A percentile compares a stretch with the other conserved stretches of the same genome.
phyloP scores from a whole-genome alignment of 2,329 filamentous ascomycete genomes.

The Torrubiellomyces zombiae region DNA sequence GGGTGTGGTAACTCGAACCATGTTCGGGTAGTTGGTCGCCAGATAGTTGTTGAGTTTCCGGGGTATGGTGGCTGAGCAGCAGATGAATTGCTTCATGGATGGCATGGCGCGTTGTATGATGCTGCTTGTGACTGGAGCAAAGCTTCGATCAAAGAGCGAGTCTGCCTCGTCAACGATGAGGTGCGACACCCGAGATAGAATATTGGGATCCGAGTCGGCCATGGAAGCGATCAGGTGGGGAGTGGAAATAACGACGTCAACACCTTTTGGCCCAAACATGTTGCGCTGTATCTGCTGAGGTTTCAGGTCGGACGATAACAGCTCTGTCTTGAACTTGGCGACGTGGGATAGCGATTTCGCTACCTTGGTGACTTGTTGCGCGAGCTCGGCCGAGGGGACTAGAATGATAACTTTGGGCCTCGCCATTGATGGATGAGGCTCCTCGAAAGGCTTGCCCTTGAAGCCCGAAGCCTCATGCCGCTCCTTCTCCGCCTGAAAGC shows the following conservation, averaged over 20 bases:
- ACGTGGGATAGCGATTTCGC: slow-evolving; percentile 71
- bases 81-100: slow-evolving; percentile 68
- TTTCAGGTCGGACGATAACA: slow-evolving; percentile 63
- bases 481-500: slow-evolving; percentile 36
- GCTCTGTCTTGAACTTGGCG: slow-evolving; percentile 71
- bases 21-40: slow-evolving; percentile 64
- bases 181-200: slow-evolving; percentile 80
- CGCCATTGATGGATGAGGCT: slow-evolving; percentile 56
- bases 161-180: slow-evolving; percentile 91
- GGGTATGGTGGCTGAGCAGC: slow-evolving; percentile 94
- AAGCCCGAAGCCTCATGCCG: slow-evolving; percentile 35
- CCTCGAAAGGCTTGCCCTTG: slow-evolving; percentile 48
- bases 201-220: slow-evolving; percentile 74
- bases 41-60: slow-evolving; percentile 74
- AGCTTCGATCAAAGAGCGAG: slow-evolving; percentile 85
- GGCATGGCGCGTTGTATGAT: slow-evolving; percentile 72
- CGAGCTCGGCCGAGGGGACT: slow-evolving; percentile 83
- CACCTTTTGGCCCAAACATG: slow-evolving; percentile 62
- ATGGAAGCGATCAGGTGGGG: slow-evolving; percentile 83
- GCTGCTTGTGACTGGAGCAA: slow-evolving; percentile 63
- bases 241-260: slow-evolving; percentile 76
- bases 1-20: slow-evolving; percentile 76
- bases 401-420: slow-evolving; percentile 73
- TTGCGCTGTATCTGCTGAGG: slow-evolving; percentile 68
- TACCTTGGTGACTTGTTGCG: slow-evolving; percentile 67